These are phyloP conservation scores for Curvularia hawaiiensis DNA, from an alignment of 2,329 filamentous ascomycete species.

Conservation along the genomic window DNA sequence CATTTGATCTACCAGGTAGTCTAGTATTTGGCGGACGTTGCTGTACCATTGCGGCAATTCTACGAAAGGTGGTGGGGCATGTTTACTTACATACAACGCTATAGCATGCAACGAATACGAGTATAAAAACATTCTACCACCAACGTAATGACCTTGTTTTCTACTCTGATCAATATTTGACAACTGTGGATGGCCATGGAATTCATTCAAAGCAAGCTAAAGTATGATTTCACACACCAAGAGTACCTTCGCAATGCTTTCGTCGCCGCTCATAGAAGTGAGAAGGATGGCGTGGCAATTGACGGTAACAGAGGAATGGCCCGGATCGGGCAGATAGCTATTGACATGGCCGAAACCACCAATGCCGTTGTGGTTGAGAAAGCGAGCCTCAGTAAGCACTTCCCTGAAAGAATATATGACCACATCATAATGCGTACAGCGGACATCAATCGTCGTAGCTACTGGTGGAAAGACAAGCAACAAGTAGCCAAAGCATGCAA, in stretches of 20 bases:
- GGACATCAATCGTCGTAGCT: slow-evolving; percentile 5
- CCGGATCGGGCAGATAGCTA: background rate
- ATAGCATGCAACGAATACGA: background rate
- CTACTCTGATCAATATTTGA: background rate
- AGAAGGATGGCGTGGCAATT: background rate
- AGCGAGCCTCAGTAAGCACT: slow-evolving; percentile 1
- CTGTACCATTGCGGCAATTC: background rate
- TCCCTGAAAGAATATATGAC: background rate
- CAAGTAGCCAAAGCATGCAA: slow-evolving; percentile 5
- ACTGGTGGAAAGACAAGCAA: slow-evolving; percentile 8
- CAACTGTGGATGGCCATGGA: background rate
- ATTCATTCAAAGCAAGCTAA: background rate
- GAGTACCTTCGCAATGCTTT: background rate
- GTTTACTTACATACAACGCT: background rate
- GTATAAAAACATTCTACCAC: background rate
- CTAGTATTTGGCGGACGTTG: background rate
- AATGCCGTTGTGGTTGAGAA: slow-evolving; percentile 8
- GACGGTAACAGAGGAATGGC: slow-evolving; percentile 11
- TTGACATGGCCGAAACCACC: slow-evolving; percentile 6
- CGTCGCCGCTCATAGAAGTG: background rate
- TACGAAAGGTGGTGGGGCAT: background rate
- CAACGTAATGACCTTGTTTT: background rate
- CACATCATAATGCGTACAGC: background rate
- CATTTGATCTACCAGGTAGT: background rate
- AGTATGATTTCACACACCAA: background rate